Percentiles rank a stretch among this genome's conserved stretches.
These are phyloP conservation scores for Monocercomonoides exilis DNA, from an alignment of 78 protist genomes.

Conservation along the genomic window DNA sequence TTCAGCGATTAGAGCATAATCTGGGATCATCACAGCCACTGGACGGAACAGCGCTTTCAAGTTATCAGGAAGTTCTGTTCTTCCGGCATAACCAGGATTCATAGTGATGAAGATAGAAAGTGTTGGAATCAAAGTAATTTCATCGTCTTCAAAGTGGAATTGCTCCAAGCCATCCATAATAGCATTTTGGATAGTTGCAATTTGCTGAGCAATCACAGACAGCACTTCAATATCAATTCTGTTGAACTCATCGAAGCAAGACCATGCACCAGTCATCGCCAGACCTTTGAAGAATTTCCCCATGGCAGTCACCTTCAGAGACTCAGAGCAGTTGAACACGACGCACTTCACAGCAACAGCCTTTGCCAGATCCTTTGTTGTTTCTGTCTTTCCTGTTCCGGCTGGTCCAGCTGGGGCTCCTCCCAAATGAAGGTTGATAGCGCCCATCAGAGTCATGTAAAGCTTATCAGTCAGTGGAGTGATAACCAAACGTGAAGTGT, in stretches of 20 bases:
- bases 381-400: constrained; percentile 80
- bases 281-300: constrained; percentile 70
- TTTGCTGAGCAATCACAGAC: constrained; percentile 52
- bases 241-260: constrained; percentile 80
- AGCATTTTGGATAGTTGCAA: constrained; percentile 57
- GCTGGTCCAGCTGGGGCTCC: constrained; percentile 87
- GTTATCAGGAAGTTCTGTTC: constrained; percentile 56
- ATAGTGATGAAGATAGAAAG: constrained; percentile 71
- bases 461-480: constrained; percentile 78
- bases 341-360: constrained; percentile 56
- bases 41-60: constrained; percentile 75
- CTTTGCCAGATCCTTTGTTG: constrained; percentile 67
- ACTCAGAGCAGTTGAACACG: constrained; percentile 74
- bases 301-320: constrained; percentile 46
- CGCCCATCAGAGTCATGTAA: constrained; percentile 76
- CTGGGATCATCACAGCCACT: constrained; percentile 87
- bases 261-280: constrained; percentile 71
- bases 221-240: constrained; percentile 55
- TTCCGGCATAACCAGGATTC: constrained; percentile 83
- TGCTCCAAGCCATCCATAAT: constrained; percentile 36
- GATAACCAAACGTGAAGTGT: constrained; percentile 62
- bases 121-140: constrained; percentile 47
- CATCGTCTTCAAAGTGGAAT: constrained; percentile 57
- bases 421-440: constrained; percentile 67
- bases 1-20: constrained; percentile 80